Evolutionary conservation across 345 rosid species (phyloP), one percentile per base, ranked within the genome.

Genomic region (Gossypium rotundifolium): DNA sequence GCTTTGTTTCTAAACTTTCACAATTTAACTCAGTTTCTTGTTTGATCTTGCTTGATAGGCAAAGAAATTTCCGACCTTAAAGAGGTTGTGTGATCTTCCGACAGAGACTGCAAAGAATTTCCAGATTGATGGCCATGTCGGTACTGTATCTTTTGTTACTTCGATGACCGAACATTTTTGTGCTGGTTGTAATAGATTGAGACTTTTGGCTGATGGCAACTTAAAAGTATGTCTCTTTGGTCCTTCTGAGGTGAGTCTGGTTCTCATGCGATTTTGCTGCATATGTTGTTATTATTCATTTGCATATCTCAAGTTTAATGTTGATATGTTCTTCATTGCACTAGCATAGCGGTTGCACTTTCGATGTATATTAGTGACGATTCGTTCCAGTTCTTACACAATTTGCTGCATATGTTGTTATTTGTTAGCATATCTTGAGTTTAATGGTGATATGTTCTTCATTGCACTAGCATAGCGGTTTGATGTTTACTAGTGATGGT

Each of bases 141-240:
- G 99, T 74, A 82, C 79, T 76, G 96, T 95, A 40, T 95, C 99
- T 74, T 95, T 95, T 77, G 87, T 95, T 84, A 95, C 99, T 72
- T 95, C 99, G 53, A 95, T 93, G 99, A 91, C 93, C 1, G 86
- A 95, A 84, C 98, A 93, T 84, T 95, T 95, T 77, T 95, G 99
- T 86, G 86, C 96, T 75, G 99, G 99, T 82, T 95, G 98, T 89
- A 93, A 91, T 83, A 87, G 99, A 80, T 80, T 95, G 86, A 88
- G 98, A 77, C 93, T 93, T 77, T 87, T 95, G 76, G 98, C 99
- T 9, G 96, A 95, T 86, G 99, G 99, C 63, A 95, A 93, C 88
- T 90, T 93, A 79, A 93, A 95, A 93, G 97, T 95, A n/a, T 95
- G 99, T 86, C 89, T 95, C 81, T 95, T 95, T 57, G 98, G 98